These are phyloP conservation scores for Rhytidiadelphus loreus DNA, from an alignment of 225 moss, liverwort and hornwort species.

Conservation along the genomic window DNA sequence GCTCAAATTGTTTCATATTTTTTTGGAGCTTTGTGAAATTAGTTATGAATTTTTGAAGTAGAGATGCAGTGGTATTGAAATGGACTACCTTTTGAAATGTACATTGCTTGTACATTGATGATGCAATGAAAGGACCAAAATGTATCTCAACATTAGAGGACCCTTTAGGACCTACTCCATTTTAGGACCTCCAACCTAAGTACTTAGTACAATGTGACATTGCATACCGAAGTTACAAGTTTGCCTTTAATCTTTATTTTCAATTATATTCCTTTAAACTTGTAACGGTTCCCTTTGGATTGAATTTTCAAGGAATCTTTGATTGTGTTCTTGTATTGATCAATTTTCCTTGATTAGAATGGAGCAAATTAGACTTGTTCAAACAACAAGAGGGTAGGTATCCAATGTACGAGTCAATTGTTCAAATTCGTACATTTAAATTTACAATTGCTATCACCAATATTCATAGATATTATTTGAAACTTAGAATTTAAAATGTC, in stretches of 20 bases:
- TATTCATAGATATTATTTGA: background rate
- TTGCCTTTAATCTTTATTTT: background rate
- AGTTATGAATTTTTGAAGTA: background rate
- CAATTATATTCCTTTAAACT: background rate
- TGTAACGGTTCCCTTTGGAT: background rate
- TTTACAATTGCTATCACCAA: background rate
- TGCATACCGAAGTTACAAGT: background rate
- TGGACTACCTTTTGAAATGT: background rate
- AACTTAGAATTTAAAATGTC: background rate
- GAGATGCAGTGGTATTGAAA: background rate
- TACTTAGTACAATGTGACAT: background rate
- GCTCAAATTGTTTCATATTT: background rate
- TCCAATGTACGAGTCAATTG: background rate
- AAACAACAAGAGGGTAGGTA: background rate
- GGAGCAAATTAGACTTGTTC: fast-evolving
- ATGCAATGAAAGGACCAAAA: too few species aligned
- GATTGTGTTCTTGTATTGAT: fast-evolving
- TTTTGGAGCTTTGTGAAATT: background rate
- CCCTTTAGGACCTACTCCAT: background rate
- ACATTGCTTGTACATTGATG: background rate
- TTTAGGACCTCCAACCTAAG: background rate
- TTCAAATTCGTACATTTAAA: background rate
- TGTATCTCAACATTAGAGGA: background rate
- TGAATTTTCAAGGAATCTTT: background rate
- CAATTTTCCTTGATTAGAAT: fast-evolving